These are phyloP conservation scores for Pulchroboletus neoregius DNA, from an alignment of 1,284 basidiomycete species.

Conservation along the genomic window DNA sequence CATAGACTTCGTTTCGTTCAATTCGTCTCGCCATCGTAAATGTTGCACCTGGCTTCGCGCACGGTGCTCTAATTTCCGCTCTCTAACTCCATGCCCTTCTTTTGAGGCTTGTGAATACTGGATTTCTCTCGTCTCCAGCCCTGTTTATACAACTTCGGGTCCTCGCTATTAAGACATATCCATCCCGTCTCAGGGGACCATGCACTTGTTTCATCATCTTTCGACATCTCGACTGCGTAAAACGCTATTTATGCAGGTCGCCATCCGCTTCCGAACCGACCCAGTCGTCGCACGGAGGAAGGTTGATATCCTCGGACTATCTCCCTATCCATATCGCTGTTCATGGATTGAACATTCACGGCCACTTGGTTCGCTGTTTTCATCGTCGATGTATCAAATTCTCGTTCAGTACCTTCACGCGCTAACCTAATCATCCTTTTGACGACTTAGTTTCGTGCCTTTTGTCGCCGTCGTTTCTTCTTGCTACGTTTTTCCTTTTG, in stretches of 20 bases:
- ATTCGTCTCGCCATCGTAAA: constrained; percentile 27
- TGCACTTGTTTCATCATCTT: constrained; percentile 31
- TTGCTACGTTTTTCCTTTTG: constrained; percentile 34
- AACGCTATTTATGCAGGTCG: constrained; percentile 33
- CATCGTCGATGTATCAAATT: constrained; percentile 35
- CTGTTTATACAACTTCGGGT: constrained; percentile 33
- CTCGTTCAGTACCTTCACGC: constrained; percentile 31
- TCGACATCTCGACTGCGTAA: constrained; percentile 35
- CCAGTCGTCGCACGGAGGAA: constrained; percentile 24
- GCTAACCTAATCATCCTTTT: constrained; percentile 36
- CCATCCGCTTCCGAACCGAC: constrained; percentile 18
- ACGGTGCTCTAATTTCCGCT: constrained; percentile 35
- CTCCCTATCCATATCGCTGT: constrained; percentile 30
- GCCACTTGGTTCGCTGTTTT: constrained; percentile 26
- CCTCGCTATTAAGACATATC: constrained; percentile 54
- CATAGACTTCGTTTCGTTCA: constrained; percentile 27
- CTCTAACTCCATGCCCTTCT: constrained; percentile 35
- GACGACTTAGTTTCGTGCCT: constrained; percentile 31
- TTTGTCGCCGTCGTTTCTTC: constrained; percentile 34
- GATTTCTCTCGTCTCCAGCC: constrained; percentile 30
- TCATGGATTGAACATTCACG: constrained; percentile 38
- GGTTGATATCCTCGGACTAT: constrained; percentile 36
- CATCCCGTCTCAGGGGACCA: constrained; percentile 51
- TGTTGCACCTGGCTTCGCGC: constrained; percentile 21
- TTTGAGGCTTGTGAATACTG: constrained; percentile 37